Evolutionary conservation across 2,329 filamentous ascomycete species (phyloP).

Genomic region (Cordyceps cateniannulata): DNA sequence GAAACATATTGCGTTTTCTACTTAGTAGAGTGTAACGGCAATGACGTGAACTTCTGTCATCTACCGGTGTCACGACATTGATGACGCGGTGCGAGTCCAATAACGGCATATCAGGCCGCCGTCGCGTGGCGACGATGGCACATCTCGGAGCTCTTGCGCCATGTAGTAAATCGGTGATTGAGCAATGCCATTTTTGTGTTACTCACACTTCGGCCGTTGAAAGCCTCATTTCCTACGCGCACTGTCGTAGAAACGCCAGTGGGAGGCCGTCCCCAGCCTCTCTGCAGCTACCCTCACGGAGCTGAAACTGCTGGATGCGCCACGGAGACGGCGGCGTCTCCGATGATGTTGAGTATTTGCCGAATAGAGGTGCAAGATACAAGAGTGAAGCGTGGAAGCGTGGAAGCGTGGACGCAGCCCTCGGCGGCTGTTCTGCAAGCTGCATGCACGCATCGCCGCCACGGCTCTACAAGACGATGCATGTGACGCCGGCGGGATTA

Average conservation of each 20-base stretch:
- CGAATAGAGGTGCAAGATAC: neutral
- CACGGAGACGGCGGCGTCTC: neutral
- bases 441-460: constrained; percentile 1
- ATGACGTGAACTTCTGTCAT: neutral
- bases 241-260: neutral
- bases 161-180: neutral
- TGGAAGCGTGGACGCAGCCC: neutral
- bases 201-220: neutral
- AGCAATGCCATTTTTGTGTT: neutral
- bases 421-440: neutral
- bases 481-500: neutral
- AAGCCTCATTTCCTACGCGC: neutral
- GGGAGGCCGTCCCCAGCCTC: neutral
- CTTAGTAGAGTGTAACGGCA: neutral
- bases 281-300: neutral
- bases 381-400: neutral
- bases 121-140: neutral
- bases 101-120: neutral
- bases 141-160: neutral
- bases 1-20: neutral
- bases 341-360: neutral
- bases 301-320: neutral
- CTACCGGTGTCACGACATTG: neutral
- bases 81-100: neutral
- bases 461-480: neutral